Conservation (phyloP, 1,284 basidiomycete genomes). For the Mycena citricolor region DNA sequence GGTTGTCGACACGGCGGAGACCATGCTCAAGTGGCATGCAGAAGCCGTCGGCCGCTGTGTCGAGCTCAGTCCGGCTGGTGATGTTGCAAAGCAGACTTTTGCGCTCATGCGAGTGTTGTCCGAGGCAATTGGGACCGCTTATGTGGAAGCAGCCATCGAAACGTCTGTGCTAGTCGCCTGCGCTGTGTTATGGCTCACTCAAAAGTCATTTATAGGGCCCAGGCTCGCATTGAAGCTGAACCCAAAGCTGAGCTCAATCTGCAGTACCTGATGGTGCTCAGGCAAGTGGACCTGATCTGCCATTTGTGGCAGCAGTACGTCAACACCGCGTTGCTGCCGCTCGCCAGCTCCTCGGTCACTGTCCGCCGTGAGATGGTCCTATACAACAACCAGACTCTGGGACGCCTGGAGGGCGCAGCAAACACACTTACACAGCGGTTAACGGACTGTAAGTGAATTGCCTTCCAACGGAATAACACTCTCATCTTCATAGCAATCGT, state of each 20-base stretch:
- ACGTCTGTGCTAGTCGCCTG: constrained; percentile 56
- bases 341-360: constrained; percentile 85
- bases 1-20: constrained; percentile 76
- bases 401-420: constrained; percentile 83
- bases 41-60: constrained; percentile 92
- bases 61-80: constrained; percentile 76
- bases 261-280: constrained; percentile 67
- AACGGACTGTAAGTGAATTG: constrained; percentile 66
- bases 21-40: constrained; percentile 94
- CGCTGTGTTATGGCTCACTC: constrained; percentile 9
- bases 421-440: constrained; percentile 84
- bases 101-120: constrained; percentile 84
- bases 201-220: constrained; percentile 51
- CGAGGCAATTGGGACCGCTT: constrained; percentile 84
- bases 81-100: constrained; percentile 90
- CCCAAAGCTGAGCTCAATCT: constrained; percentile 79
- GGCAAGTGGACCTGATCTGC: constrained; percentile 84
- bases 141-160: constrained; percentile 90
- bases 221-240: constrained; percentile 77
- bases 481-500: constrained; percentile 52
- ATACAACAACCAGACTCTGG: constrained; percentile 90
- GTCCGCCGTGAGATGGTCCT: constrained; percentile 91
- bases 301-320: constrained; percentile 98
- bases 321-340: constrained; percentile 86
- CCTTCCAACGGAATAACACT: constrained; percentile 7